phyloP scores from a whole-genome alignment of 768 basidiomycete genomes.

The Vararia minispora region DNA sequence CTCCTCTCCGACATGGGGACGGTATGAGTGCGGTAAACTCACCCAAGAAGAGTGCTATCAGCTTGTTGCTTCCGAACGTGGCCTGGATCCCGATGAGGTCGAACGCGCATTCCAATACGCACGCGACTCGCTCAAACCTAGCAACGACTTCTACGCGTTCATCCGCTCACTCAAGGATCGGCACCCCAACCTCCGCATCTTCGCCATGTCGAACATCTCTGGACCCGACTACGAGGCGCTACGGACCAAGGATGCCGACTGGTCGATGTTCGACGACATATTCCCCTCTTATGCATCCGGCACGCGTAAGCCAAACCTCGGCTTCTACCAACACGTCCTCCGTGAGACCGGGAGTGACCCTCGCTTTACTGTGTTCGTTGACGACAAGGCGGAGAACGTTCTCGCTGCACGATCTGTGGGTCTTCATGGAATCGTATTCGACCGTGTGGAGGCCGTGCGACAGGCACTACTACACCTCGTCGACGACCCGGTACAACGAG shows the following conservation, averaged over 20 bases:
- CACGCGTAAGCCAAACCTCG: constrained; percentile 42
- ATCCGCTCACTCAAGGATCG: constrained; percentile 33
- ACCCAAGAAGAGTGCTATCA: constrained; percentile 31
- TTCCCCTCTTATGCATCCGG: constrained; percentile 38
- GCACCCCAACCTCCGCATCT: constrained; percentile 26
- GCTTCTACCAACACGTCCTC: constrained; percentile 38
- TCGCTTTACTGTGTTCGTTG: constrained; percentile 36
- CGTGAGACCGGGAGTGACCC: constrained; percentile 31
- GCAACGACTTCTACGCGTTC: constrained; percentile 30
- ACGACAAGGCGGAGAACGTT: constrained; percentile 48
- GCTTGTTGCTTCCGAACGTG: constrained; percentile 26
- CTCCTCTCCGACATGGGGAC: constrained; percentile 34
- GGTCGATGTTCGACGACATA: constrained; percentile 33
- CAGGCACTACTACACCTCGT: constrained; percentile 35
- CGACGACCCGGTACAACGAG: constrained; percentile 34
- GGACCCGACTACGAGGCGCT: constrained; percentile 35
- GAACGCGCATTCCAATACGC: constrained; percentile 33
- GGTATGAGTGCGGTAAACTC: constrained; percentile 35
- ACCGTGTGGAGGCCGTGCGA: constrained; percentile 26
- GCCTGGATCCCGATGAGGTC: constrained; percentile 26
- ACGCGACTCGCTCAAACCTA: constrained; percentile 32
- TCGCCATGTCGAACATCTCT: constrained; percentile 48
- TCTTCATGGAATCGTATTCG: constrained; percentile 39
- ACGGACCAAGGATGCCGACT: constrained; percentile 32
- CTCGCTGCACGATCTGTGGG: constrained; percentile 42